Evolutionary conservation across 805 yeast genomes (phyloP).

Genomic region (Candida ulmi): DNA sequence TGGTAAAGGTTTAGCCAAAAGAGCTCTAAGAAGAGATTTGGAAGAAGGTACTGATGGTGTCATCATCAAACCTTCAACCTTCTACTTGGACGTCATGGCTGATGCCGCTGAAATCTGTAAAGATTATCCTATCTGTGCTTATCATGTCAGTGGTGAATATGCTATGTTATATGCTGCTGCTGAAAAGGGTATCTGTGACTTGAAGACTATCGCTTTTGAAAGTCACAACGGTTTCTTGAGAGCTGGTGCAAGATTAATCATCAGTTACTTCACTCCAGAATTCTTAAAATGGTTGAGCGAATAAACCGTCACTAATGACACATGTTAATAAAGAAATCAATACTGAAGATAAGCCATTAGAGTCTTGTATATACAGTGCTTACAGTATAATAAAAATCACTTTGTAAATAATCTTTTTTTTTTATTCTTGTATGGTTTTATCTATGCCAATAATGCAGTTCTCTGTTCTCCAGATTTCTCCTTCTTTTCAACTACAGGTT

Average conservation of each 20-base stretch:
- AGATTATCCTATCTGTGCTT: conserved; percentile 88
- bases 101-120: conserved; percentile 80
- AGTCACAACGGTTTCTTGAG: conserved; percentile 86
- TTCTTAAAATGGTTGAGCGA: conserved; percentile 84
- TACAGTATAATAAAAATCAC: too few relatives aligned
- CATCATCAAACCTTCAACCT: conserved; percentile 93
- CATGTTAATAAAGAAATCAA: too few relatives aligned
- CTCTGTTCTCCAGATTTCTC: conserved; percentile 13
- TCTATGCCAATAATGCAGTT: conserved; percentile 15
- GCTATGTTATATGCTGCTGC: conserved; percentile 99
- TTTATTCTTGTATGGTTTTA: neutral
- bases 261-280: conserved; percentile 92
- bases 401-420: too few relatives aligned
- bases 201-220: conserved; percentile 74
- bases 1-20: conserved; percentile 87
- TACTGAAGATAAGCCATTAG: too few relatives aligned
- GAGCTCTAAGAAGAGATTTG: conserved; percentile 84
- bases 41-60: conserved; percentile 94
- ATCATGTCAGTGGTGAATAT: conserved; percentile 95
- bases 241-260: conserved; percentile 92
- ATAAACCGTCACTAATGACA: neutral
- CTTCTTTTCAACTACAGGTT: conserved; percentile 11
- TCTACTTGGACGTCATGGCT: conserved; percentile 83
- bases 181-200: conserved; percentile 86
- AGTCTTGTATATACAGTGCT: neutral